Evolutionary conservation across 1,284 basidiomycete genomes (phyloP).

Genomic region (Anthracocystis setariae): DNA sequence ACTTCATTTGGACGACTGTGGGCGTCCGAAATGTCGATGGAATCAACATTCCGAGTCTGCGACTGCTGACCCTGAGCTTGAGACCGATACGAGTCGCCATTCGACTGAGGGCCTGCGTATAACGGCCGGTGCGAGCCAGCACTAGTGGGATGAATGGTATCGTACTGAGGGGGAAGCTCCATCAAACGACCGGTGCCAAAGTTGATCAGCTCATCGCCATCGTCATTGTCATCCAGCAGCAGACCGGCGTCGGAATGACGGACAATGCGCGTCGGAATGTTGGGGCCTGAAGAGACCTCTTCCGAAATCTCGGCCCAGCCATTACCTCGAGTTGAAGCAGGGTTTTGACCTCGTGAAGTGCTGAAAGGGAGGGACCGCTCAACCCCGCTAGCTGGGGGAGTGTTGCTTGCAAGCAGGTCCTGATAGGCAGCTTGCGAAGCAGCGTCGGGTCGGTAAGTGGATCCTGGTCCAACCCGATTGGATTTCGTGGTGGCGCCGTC

Average conservation of each 20-base stretch:
- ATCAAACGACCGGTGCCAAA: constrained; percentile 26
- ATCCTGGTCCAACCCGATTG: constrained; percentile 28
- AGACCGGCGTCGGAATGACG: constrained; percentile 56
- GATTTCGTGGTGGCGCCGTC: constrained; percentile 32
- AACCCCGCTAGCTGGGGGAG: constrained; percentile 18
- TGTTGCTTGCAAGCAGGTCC: constrained; percentile 30
- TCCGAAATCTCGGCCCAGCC: constrained; percentile 30
- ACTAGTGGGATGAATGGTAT: constrained; percentile 38
- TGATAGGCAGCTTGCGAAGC: constrained; percentile 46
- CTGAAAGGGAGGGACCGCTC: constrained; percentile 20
- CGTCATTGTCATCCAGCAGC: constrained; percentile 52
- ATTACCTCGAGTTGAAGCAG: neutral
- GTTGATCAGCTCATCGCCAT: constrained; percentile 45
- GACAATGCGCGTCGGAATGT: constrained; percentile 28
- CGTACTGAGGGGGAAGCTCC: constrained; percentile 59
- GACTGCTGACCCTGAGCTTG: constrained; percentile 3
- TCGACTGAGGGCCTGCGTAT: neutral
- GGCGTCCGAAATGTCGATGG: constrained; percentile 36
- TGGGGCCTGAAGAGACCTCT: neutral
- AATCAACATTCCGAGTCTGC: constrained; percentile 19
- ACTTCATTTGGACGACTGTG: constrained; percentile 21
- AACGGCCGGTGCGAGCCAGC: constrained; percentile 12
- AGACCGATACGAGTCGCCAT: constrained; percentile 6
- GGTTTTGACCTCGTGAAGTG: constrained; percentile 3
- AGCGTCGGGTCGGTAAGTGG: constrained; percentile 41